Evolutionary conservation across 176 grass and related monocot genomes (phyloP).

Genomic region (Triticum timopheevii): DNA sequence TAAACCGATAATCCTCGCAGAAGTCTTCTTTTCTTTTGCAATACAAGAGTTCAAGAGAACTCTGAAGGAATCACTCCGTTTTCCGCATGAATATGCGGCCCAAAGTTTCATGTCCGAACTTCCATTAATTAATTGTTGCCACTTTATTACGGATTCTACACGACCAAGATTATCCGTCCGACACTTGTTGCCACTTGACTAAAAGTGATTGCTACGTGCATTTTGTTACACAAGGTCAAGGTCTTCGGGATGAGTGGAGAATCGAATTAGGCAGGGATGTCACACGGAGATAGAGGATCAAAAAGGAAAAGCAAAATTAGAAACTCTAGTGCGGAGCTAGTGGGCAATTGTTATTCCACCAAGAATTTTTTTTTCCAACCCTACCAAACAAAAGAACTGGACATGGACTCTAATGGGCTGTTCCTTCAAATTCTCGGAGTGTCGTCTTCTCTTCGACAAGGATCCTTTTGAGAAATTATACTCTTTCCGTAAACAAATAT

Average conservation of each 20-base stretch:
- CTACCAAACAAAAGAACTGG: not conserved
- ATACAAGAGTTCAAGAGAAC: too few relatives aligned
- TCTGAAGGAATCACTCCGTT: too few relatives aligned
- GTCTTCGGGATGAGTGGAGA: not conserved
- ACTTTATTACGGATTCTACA: not conserved
- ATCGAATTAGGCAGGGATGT: slow-evolving; percentile 7
- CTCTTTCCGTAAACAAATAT: too few relatives aligned
- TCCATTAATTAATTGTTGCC: not conserved
- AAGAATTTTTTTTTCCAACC: not conserved
- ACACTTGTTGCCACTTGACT: not conserved
- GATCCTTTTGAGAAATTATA: too few relatives aligned
- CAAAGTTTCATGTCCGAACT: too few relatives aligned
- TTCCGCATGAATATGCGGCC: too few relatives aligned
- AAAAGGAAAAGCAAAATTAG: not conserved
- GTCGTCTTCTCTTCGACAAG: too few relatives aligned
- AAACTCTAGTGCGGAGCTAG: not conserved
- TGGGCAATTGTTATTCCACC: not conserved
- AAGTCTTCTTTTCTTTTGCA: too few relatives aligned
- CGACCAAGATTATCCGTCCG: not conserved
- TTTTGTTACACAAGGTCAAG: not conserved
- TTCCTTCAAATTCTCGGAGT: too few relatives aligned
- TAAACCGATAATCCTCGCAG: too few relatives aligned
- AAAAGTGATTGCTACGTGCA: not conserved
- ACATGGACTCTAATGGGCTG: too few relatives aligned
- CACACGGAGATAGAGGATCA: slow-evolving; percentile 5